Evolutionary conservation across 495 filamentous ascomycete species (phyloP).

Genomic region (Trichocladium uniseriatum): DNA sequence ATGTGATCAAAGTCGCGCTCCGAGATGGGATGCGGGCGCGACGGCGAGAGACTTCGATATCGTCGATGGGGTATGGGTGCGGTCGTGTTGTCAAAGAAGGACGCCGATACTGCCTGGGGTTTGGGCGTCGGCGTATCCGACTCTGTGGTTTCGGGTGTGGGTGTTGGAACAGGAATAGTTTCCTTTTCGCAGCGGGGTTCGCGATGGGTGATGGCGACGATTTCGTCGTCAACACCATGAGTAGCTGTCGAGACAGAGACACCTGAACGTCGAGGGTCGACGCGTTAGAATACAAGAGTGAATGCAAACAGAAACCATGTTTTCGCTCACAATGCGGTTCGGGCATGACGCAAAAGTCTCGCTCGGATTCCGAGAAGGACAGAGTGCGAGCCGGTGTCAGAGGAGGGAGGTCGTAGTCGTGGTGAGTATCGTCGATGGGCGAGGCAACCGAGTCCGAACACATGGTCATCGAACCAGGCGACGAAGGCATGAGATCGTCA

Average conservation of each 20-base stretch:
- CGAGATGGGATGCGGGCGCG: conserved; percentile 21
- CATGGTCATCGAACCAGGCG: conserved; percentile 41
- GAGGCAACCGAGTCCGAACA: conserved; percentile 34
- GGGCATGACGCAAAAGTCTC: conserved; percentile 23
- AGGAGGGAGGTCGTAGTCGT: conserved; percentile 18
- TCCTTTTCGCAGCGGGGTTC: background rate
- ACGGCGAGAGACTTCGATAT: conserved; percentile 25
- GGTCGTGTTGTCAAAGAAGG: conserved; percentile 25
- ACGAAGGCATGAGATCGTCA: conserved; percentile 31
- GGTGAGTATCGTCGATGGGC: conserved; percentile 14
- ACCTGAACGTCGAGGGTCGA: conserved; percentile 27
- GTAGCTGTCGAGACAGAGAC: conserved; percentile 3
- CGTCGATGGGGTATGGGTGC: conserved; percentile 20
- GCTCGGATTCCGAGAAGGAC: conserved; percentile 40
- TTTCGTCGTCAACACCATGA: conserved; percentile 16
- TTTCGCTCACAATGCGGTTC: background rate
- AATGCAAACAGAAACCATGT: conserved; percentile 6
- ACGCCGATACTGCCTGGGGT: conserved; percentile 20
- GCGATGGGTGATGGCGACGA: conserved; percentile 4
- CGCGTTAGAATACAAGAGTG: conserved; percentile 19
- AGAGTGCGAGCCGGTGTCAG: conserved; percentile 32
- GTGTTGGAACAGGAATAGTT: background rate
- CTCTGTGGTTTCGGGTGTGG: conserved; percentile 15
- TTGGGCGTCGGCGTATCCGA: conserved; percentile 35
- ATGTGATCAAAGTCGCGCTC: conserved; percentile 14